Evolutionary conservation across 208 protist species (phyloP).

Genomic region (Lotmaria passim): DNA sequence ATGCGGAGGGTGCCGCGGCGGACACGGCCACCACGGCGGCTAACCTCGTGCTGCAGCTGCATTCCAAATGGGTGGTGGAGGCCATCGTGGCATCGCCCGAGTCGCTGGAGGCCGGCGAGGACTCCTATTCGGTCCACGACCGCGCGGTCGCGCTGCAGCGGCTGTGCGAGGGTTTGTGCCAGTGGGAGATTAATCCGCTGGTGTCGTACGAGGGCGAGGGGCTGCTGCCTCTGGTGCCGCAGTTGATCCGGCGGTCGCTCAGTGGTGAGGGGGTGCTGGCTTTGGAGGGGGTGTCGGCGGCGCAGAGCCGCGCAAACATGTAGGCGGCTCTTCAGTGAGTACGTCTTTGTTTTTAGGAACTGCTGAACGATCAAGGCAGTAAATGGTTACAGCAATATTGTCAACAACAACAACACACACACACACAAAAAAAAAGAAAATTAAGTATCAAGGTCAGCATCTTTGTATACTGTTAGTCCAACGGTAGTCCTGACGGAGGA

Average conservation of each 20-base stretch:
- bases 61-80: constrained; percentile 65
- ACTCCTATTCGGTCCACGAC: constrained; percentile 11
- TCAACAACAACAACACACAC: too few species aligned
- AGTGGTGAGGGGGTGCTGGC: constrained; percentile 27
- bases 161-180: constrained; percentile 29
- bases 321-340: not conserved
- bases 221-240: constrained; percentile 34
- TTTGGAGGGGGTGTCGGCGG: constrained; percentile 17
- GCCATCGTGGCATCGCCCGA: constrained; percentile 28
- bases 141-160: constrained; percentile 37
- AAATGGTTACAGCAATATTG: too few species aligned
- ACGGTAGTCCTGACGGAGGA: too few species aligned
- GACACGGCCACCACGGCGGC: constrained; percentile 92
- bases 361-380: too few species aligned
- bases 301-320: constrained; percentile 17
- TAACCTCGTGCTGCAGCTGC: constrained; percentile 59
- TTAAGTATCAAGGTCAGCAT: too few species aligned
- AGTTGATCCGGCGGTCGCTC: constrained; percentile 42
- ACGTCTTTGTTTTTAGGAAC: too few species aligned
- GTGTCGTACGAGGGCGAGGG: constrained; percentile 94
- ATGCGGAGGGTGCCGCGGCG: constrained; percentile 76
- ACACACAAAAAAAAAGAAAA: too few species aligned
- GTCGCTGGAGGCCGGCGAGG: constrained; percentile 2
- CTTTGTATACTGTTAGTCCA: too few species aligned
- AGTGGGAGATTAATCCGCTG: constrained; percentile 92